Evolutionary conservation across 257 asterid species (phyloP).

Genomic region (Solanum etuberosum): DNA sequence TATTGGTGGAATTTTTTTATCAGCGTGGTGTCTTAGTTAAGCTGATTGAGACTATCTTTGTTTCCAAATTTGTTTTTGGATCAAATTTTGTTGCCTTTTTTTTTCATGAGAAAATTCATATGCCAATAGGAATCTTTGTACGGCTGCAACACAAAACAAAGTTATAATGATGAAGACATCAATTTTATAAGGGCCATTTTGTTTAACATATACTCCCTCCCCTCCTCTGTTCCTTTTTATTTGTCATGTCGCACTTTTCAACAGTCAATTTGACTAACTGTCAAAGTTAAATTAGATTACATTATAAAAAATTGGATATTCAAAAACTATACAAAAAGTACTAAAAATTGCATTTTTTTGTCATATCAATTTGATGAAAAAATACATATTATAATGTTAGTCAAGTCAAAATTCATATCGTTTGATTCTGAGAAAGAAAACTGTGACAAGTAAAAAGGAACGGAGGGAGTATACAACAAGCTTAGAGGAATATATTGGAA

Average conservation of each 20-base stretch:
- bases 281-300: not conserved
- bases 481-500: not conserved
- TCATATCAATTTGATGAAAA: not conserved
- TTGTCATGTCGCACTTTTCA: rapidly evolving
- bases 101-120: not conserved
- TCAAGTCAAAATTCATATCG: not conserved
- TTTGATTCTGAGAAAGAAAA: not conserved
- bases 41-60: not conserved
- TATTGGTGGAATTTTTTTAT: not conserved
- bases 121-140: not conserved
- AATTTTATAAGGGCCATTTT: not conserved
- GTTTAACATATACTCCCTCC: not conserved
- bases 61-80: not conserved
- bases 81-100: not conserved
- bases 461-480: not conserved
- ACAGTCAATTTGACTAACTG: rapidly evolving
- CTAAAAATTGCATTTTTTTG: not conserved
- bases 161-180: not conserved
- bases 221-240: rapidly evolving
- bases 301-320: not conserved
- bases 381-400: not conserved
- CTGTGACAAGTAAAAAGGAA: not conserved
- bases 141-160: not conserved
- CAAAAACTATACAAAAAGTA: not conserved
- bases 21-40: not conserved